Conservation (phyloP, 164 flowering plant species). For the Magnolia changhungtana region DNA sequence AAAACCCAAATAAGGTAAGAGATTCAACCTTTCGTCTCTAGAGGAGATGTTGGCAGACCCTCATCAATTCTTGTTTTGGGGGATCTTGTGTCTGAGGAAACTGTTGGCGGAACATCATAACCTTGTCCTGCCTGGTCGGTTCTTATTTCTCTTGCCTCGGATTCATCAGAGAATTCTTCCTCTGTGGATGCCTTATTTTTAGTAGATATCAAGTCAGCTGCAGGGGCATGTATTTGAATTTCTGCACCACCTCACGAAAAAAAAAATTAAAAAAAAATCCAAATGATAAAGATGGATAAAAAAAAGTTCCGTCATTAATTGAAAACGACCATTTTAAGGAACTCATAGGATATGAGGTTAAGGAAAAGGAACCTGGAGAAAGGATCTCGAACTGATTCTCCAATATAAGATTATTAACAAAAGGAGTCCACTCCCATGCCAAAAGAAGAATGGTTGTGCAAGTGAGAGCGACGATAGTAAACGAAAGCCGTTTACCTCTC, state of each 20-base stretch:
- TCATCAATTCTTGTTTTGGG: constrained; percentile 9
- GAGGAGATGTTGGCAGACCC: constrained; percentile 14
- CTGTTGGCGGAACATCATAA: constrained; percentile 7
- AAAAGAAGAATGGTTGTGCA: constrained; percentile 45
- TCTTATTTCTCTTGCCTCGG: background rate
- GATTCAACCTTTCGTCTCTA: constrained; percentile 26
- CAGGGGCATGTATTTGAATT: constrained; percentile 7
- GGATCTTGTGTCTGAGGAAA: constrained; percentile 5
- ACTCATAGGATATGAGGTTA: background rate
- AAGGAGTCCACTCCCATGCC: constrained; percentile 56
- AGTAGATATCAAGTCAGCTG: constrained; percentile 13
- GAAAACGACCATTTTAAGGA: background rate
- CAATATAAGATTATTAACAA: constrained; percentile 13
- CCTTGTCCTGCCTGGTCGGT: background rate
- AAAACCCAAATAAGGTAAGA: background rate
- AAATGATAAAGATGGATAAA: background rate
- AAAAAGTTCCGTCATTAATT: background rate
- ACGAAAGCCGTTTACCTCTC: constrained; percentile 36
- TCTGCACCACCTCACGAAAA: constrained; percentile 16
- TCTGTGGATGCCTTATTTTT: constrained; percentile 17
- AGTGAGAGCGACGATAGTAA: constrained; percentile 31
- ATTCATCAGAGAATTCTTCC: background rate
- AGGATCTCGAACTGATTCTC: background rate
- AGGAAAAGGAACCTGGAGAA: constrained; percentile 14
- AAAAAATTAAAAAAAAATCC: background rate